Base-by-base conservation (phyloP, 75 land plant species). In the Chamaecyparis obtusa region DNA sequence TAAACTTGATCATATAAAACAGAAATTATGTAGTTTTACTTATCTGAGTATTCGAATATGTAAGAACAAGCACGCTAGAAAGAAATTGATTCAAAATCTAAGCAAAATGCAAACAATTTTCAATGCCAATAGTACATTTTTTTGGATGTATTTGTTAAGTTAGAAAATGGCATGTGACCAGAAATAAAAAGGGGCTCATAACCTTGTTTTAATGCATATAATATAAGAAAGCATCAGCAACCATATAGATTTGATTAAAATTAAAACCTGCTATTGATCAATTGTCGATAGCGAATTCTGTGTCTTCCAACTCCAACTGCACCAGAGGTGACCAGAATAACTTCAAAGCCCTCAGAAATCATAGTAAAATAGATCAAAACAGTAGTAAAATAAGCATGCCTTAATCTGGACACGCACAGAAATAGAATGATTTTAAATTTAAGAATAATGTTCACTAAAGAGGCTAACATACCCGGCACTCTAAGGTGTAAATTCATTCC, bases 261-360 rank as follows among this genome's bases (percentile, higher is more conserved):
- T 15, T n/a, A 86, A 71, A 77, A 96, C 99, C 99, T 98, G 99
- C 96, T 96, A 82, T 96, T 94, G 55, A 97, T 87, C 71, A 98
- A 77, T 87, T 85, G 90, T 48, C 96, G 92, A 67, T 95, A 98
- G 85, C 93, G 91, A 64, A 98, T 95, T 86, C 95, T 89, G 72
- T 98, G 99, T 27, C 96, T 90, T 27, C 99, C 99, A 88, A 93
- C 93, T 32, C 97, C 99, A 71, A 96, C 97, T 46, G 99, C 99
- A 84, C 99, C 99, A 30, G 99, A 98, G 13, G 99, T 91, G 14
- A 98, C 99, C 56, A 98, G 87, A 84, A 98, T 93, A 30, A 98
- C 94, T 91, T 98, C 99, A 86, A 86, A 93, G 3, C 94, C 97
- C 49, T 87, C 86, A 57, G 88, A 86, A 75, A 92, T 93, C 84